Evolutionary conservation across 75 land plant genomes (phyloP), one percentile per base, ranked within the genome.

Genomic region (Sequoiadendron giganteum): DNA sequence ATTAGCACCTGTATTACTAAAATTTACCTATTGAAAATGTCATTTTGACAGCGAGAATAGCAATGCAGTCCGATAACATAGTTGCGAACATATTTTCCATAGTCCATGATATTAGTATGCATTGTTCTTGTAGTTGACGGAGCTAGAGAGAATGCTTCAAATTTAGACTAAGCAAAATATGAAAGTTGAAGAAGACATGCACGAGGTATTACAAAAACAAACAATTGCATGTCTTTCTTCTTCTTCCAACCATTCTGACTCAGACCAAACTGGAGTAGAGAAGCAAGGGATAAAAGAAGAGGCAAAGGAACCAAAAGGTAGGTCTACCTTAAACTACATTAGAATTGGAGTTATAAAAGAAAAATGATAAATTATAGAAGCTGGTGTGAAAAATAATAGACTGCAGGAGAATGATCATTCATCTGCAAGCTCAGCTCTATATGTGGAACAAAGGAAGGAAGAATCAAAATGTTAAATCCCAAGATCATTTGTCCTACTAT

Each of bases 181-280:
- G 90, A 88, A 90, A 55, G 87, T 87, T 52, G 90, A 90, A 85
- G 65, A 55, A 39, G 91, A 90, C 47, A 58, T 84, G 45, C 78
- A 89, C 42, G 90, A 90, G 36, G 90, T 86, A 30, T 36, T 85
- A 25, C 39, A 39, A 52, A 90, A 85, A 58, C 54, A 87, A 42
- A 82, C 81, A 48, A 15, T 47, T 15, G 81, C 47, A 25, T 36
- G 88, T 85, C 88, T 43, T 45, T 82, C 45, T 1, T 47, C 52
- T 47, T 32, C n/a, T 28, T 82, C 84, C 25, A 32, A 82, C 42
- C 84, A 47, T 47, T 11, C 25, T 28, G 84, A 47, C 30, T 82
- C 52, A 2, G 84, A 82, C 2, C 8, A 4, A 34, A 47, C 11
- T 7, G 48, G 52, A 45, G n/a, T 45, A 2, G 84, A 82, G 48